Evolutionary conservation across 768 basidiomycete genomes (phyloP).

Genomic region (Psilocybe azurescens): DNA sequence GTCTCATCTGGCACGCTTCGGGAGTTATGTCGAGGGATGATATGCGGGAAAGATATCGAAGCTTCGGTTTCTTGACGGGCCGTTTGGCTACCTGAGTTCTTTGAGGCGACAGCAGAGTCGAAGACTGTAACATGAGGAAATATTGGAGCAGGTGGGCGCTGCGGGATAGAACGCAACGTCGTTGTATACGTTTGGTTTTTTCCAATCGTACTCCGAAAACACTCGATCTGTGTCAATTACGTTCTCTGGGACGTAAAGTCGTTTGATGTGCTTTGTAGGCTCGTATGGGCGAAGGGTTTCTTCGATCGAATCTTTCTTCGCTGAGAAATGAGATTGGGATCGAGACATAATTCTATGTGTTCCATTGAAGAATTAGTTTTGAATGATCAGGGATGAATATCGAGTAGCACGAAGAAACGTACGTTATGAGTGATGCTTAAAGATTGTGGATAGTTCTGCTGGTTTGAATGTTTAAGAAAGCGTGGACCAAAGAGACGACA

Average conservation of each 20-base stretch:
- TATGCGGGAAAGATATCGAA: neutral
- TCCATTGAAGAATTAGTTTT: neutral
- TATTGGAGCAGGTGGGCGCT: neutral
- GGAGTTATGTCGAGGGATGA: neutral
- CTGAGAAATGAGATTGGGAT: slow-evolving; percentile 9
- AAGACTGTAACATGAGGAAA: neutral
- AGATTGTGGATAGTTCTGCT: neutral
- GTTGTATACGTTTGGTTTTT: slow-evolving; percentile 10
- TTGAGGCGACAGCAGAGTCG: neutral
- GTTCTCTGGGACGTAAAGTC: slow-evolving; percentile 19
- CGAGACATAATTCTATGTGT: slow-evolving; percentile 7
- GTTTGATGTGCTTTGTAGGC: slow-evolving; percentile 17
- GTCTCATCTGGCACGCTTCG: slow-evolving; percentile 7
- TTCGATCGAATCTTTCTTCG: neutral
- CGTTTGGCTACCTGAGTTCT: too few species aligned
- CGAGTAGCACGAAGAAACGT: neutral
- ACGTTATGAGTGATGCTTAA: slow-evolving; percentile 2
- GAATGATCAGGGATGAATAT: neutral
- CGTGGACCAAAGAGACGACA: neutral
- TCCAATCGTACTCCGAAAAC: slow-evolving; percentile 19
- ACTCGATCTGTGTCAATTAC: slow-evolving; percentile 10
- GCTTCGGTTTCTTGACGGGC: neutral
- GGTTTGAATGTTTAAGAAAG: neutral
- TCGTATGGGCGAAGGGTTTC: slow-evolving; percentile 1
- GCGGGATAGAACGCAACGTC: slow-evolving; percentile 8